Conservation (phyloP, 441 rosid genomes). For the Erodium chrysanthum region DNA sequence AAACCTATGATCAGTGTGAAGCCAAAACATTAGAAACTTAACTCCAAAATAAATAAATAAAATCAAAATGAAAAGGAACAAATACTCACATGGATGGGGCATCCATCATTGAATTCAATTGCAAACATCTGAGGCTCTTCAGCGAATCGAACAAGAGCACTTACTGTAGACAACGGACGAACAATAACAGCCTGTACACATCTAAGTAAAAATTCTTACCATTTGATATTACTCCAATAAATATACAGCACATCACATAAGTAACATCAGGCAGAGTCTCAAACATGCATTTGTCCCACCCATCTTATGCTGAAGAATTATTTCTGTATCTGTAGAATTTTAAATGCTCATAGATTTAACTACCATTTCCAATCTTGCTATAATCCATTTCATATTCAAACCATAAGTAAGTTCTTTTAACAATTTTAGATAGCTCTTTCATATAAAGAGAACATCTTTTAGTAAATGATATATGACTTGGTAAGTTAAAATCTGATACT, state of each 20-base stretch:
- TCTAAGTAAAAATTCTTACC: conserved; percentile 77
- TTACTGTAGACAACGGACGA: conserved; percentile 84
- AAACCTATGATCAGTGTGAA: conserved; percentile 47
- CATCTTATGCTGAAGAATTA: neutral
- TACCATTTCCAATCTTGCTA: neutral
- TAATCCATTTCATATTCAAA: neutral
- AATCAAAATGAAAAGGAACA: conserved; percentile 15
- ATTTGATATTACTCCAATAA: conserved; percentile 35
- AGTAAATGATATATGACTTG: neutral
- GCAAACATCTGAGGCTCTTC: conserved; percentile 99
- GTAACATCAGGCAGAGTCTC: conserved; percentile 11
- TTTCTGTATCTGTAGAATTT: neutral
- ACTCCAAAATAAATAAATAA: conserved; percentile 21
- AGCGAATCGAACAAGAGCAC: conserved; percentile 87
- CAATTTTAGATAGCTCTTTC: neutral
- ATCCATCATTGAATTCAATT: conserved; percentile 89
- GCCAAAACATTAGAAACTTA: conserved; percentile 27
- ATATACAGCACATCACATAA: conserved; percentile 9
- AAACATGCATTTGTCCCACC: neutral
- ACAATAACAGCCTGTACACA: conserved; percentile 95
- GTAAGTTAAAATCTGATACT: too few relatives aligned
- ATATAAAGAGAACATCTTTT: neutral
- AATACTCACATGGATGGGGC: conserved; percentile 82
- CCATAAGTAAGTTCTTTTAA: neutral
- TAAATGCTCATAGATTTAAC: neutral